A percentile compares a stretch with the other conserved stretches of the same genome.
Conservation (phyloP, 768 basidiomycete genomes). For the Cubamyces sp. region DNA sequence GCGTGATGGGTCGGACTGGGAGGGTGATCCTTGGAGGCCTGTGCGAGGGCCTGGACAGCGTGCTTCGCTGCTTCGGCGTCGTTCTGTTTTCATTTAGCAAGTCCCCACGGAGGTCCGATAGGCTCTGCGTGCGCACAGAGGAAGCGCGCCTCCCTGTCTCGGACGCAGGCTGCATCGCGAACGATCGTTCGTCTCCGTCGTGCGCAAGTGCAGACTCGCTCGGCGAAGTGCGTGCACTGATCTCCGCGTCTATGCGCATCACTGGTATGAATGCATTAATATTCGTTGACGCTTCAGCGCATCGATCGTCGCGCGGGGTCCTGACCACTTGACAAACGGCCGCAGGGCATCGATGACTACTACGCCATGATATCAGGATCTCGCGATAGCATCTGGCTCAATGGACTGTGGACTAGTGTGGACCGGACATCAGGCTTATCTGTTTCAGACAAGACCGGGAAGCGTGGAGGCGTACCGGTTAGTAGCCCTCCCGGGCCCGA, state of each 20-base stretch:
- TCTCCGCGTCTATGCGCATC: background rate
- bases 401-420: too few species aligned
- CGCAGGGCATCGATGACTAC: background rate
- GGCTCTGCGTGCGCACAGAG: conserved; percentile 1
- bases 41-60: background rate
- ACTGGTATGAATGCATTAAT: too few species aligned
- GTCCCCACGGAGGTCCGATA: conserved; percentile 18
- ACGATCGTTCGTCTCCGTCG: background rate
- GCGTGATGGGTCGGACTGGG: too few species aligned
- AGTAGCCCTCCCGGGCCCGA: too few species aligned
- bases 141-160: background rate
- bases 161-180: background rate
- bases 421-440: too few species aligned
- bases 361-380: background rate
- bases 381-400: background rate
- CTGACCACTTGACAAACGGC: background rate
- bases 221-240: background rate
- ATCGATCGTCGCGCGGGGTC: background rate
- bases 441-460: too few species aligned
- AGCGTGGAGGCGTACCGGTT: too few species aligned
- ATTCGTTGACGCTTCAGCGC: background rate
- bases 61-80: background rate
- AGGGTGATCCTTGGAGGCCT: too few species aligned
- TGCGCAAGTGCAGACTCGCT: background rate
- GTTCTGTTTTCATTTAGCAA: conserved; percentile 14